phyloP scores from a whole-genome alignment of 2,329 filamentous ascomycete species.

The Aspergillus felis region DNA sequence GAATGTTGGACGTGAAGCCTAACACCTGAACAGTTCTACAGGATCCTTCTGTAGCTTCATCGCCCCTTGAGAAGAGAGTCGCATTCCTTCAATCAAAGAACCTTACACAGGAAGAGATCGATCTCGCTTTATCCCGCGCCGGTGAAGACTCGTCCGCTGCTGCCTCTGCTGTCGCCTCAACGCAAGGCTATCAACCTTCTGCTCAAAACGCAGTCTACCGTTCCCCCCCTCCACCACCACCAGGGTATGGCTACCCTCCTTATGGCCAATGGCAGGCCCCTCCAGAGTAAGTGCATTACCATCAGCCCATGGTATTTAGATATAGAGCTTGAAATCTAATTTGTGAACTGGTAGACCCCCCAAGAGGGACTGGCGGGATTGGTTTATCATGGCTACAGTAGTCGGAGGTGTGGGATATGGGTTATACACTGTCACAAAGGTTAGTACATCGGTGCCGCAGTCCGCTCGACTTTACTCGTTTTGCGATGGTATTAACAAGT shows the following conservation, averaged over 20 bases:
- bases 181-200: slow-evolving; percentile 45
- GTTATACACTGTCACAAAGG: slow-evolving; percentile 81
- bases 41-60: slow-evolving; percentile 84
- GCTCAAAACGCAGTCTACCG: slow-evolving; percentile 37
- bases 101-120: slow-evolving; percentile 92
- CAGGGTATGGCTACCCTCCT: slow-evolving; percentile 48
- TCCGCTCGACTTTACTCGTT: background rate
- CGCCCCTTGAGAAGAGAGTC: slow-evolving; percentile 87
- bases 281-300: slow-evolving; percentile 46
- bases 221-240: slow-evolving; percentile 40
- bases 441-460: slow-evolving; percentile 33
- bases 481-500: slow-evolving; percentile 10
- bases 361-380: slow-evolving; percentile 91
- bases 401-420: slow-evolving; percentile 87
- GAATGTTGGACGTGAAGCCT: slow-evolving; percentile 10
- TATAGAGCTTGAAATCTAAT: slow-evolving; percentile 2
- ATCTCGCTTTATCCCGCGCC: slow-evolving; percentile 72
- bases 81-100: slow-evolving; percentile 96
- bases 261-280: slow-evolving; percentile 53
- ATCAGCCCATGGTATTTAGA: background rate
- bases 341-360: slow-evolving; percentile 48
- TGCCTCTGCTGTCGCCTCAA: slow-evolving; percentile 42
- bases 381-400: slow-evolving; percentile 99
- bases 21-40: slow-evolving; percentile 66
- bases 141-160: slow-evolving; percentile 55